phyloP scores from a whole-genome alignment of 2,329 filamentous ascomycete species.

The Cladosporium halotolerans region DNA sequence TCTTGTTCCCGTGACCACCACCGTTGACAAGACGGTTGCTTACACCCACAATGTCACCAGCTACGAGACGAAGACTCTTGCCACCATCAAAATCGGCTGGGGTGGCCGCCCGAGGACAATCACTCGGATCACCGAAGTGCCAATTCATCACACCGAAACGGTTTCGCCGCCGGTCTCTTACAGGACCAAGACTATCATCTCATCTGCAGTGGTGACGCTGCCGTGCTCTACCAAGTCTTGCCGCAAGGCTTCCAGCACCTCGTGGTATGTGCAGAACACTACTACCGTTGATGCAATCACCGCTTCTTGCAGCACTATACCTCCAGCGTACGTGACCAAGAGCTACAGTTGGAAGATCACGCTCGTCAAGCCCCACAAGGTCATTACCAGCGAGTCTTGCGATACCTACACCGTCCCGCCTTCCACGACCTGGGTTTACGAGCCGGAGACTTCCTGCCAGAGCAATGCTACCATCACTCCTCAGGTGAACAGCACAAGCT shows the following conservation, averaged over 20 bases:
- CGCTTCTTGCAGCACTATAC: slow-evolving; percentile 6
- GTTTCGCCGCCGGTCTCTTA: slow-evolving; percentile 6
- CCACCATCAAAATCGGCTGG: background rate
- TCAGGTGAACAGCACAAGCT: background rate
- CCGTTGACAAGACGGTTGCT: background rate
- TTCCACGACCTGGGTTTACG: slow-evolving; percentile 2
- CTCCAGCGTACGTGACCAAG: background rate
- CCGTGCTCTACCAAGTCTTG: slow-evolving; percentile 9
- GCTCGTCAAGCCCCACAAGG: background rate
- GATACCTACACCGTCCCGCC: slow-evolving; percentile 10
- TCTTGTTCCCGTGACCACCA: background rate
- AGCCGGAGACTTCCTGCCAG: background rate
- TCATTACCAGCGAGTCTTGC: slow-evolving; percentile 7
- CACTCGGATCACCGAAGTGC: background rate
- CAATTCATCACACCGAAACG: background rate
- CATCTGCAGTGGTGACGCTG: background rate
- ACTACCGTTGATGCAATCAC: slow-evolving; percentile 4
- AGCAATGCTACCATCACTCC: background rate
- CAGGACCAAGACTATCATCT: slow-evolving; percentile 1
- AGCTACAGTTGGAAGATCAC: background rate
- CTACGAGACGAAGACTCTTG: background rate
- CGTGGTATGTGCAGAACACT: background rate
- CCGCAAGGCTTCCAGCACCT: background rate
- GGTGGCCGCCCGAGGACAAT: background rate
- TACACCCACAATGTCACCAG: background rate